Conservation (phyloP, 2,329 filamentous ascomycete genomes). For the Pseudocercospora vitis region DNA sequence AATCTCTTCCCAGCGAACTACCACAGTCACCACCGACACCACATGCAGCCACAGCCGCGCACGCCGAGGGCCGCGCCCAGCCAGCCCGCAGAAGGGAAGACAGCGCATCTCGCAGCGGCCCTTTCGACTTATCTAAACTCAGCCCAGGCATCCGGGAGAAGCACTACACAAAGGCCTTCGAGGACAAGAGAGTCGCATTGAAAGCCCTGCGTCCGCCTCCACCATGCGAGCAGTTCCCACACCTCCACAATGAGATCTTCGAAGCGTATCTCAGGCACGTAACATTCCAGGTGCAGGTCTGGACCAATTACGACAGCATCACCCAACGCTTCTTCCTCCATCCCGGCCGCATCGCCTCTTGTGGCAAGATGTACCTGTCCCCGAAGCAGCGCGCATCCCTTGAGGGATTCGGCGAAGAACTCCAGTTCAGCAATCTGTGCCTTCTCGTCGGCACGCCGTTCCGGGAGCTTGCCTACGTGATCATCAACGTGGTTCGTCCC, state of each 20-base stretch:
- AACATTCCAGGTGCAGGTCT: slow-evolving; percentile 20
- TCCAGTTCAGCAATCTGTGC: slow-evolving; percentile 13
- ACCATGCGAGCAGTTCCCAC: neutral
- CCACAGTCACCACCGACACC: neutral
- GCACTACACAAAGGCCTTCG: neutral
- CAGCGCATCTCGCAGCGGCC: neutral
- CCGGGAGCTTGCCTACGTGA: slow-evolving; percentile 12
- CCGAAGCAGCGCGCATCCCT: slow-evolving; percentile 11
- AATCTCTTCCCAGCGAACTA: neutral
- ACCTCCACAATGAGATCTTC: slow-evolving; percentile 15
- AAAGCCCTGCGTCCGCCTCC: slow-evolving; percentile 8
- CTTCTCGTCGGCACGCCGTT: slow-evolving; percentile 23
- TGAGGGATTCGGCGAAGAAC: neutral
- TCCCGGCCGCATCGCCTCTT: slow-evolving; percentile 6
- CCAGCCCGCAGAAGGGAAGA: neutral
- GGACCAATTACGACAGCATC: slow-evolving; percentile 25
- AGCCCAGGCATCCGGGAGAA: neutral
- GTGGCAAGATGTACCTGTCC: slow-evolving; percentile 16
- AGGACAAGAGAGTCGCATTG: slow-evolving; percentile 7
- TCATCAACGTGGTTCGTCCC: neutral
- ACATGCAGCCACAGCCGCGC: neutral
- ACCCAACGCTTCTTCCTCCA: slow-evolving; percentile 12
- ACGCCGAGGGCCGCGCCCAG: neutral
- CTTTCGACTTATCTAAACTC: neutral
- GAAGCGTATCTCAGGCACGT: slow-evolving; percentile 10